phyloP scores from a whole-genome alignment of 2,329 filamentous ascomycete genomes.

The Trichoderma breve region DNA sequence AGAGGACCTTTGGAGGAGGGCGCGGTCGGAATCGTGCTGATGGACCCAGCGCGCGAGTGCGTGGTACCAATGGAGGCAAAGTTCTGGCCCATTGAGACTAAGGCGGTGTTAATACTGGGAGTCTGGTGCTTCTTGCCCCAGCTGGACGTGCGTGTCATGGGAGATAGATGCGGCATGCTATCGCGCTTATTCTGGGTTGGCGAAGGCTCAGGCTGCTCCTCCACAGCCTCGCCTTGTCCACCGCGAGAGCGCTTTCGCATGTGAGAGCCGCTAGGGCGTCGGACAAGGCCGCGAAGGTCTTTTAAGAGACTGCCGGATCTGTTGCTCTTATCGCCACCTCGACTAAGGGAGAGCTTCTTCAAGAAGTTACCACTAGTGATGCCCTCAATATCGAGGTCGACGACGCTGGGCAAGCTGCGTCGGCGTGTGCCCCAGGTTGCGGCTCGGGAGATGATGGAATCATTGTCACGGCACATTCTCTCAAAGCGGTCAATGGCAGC shows the following conservation, averaged over 20 bases:
- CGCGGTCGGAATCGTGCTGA: constrained; percentile 50
- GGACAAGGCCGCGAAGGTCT: constrained; percentile 49
- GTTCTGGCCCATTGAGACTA: constrained; percentile 54
- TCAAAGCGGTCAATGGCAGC: constrained; percentile 55
- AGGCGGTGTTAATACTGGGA: constrained; percentile 58
- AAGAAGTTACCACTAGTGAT: constrained; percentile 60
- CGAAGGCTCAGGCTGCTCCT: constrained; percentile 26
- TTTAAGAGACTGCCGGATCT: constrained; percentile 49
- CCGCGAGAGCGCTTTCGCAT: constrained; percentile 49
- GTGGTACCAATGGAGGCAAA: constrained; percentile 56
- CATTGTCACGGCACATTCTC: constrained; percentile 52
- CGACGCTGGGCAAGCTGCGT: constrained; percentile 59
- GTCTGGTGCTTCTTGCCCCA: constrained; percentile 49
- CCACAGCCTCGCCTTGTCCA: constrained; percentile 34
- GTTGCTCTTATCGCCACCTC: constrained; percentile 43
- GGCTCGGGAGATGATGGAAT: constrained; percentile 59
- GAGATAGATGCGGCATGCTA: constrained; percentile 46
- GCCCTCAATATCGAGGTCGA: constrained; percentile 55
- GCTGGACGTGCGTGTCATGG: constrained; percentile 50
- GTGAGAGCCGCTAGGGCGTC: constrained; percentile 46
- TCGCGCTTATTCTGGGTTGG: constrained; percentile 41
- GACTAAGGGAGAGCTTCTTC: constrained; percentile 59
- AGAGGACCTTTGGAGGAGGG: constrained; percentile 51
- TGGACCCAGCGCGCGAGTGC: constrained; percentile 59
- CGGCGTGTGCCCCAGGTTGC: constrained; percentile 70